phyloP scores from a whole-genome alignment of 345 rosid genomes.

The Pistacia vera region DNA sequence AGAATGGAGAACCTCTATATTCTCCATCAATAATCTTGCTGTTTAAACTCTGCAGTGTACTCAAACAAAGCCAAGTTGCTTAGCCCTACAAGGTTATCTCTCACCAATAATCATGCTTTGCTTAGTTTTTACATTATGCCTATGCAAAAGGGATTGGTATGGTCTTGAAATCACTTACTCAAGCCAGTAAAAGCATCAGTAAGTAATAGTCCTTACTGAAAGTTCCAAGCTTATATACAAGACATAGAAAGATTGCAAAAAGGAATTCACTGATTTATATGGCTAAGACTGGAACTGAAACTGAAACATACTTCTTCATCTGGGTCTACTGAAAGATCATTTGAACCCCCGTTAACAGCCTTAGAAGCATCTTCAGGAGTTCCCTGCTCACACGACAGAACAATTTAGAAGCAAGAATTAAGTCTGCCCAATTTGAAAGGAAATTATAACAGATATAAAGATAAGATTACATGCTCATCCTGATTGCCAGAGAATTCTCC shows the following conservation, averaged over 20 bases:
- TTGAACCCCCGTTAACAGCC: conserved; percentile 28
- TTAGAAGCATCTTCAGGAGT: conserved; percentile 41
- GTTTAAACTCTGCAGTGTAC: neutral
- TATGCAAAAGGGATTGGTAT: neutral
- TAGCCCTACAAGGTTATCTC: neutral
- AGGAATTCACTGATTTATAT: conserved; percentile 9
- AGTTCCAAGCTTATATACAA: neutral
- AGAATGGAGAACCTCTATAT: neutral
- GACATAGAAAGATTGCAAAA: neutral
- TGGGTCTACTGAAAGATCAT: conserved; percentile 37
- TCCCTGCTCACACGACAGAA: conserved; percentile 43
- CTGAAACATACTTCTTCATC: conserved; percentile 41
- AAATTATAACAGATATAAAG: conserved; percentile 19
- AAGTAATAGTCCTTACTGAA: neutral
- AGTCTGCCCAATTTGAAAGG: neutral
- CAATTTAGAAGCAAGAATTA: conserved; percentile 23
- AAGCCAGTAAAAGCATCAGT: neutral
- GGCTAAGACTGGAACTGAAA: conserved; percentile 16
- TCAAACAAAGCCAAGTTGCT: neutral
- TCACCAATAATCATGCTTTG: neutral
- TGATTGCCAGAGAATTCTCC: conserved; percentile 42
- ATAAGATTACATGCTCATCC: conserved; percentile 42
- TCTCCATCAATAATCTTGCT: neutral
- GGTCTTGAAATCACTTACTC: neutral
- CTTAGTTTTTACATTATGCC: neutral